phyloP scores from a whole-genome alignment of 2,329 filamentous ascomycete species.

The Pseudopyricularia cyperi region DNA sequence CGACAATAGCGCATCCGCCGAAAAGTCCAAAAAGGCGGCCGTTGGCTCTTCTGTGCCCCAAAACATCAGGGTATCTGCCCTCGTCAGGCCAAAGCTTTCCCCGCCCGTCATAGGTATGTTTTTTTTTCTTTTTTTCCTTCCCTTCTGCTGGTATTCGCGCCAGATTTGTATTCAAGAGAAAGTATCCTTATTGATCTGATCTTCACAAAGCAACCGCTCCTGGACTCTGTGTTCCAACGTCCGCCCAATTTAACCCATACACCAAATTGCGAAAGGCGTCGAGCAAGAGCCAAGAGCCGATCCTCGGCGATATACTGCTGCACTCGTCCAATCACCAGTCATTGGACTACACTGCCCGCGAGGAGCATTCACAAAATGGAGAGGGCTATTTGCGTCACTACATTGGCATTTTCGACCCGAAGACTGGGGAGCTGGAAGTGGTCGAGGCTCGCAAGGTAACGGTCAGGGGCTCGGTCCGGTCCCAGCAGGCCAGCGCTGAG shows the following conservation, averaged over 20 bases:
- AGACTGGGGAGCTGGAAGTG: conserved; percentile 44
- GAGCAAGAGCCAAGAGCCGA: conserved; percentile 16
- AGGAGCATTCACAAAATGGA: conserved; percentile 28
- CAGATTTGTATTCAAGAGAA: not conserved
- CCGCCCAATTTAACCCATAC: conserved; percentile 34
- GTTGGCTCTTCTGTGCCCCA: conserved; percentile 22
- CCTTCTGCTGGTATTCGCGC: not conserved
- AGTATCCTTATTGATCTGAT: not conserved
- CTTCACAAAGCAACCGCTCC: conserved; percentile 23
- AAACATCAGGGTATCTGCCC: conserved; percentile 30
- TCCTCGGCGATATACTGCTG: conserved; percentile 36
- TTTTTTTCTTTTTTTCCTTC: no score
- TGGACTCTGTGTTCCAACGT: conserved; percentile 22
- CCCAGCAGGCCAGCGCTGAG: conserved; percentile 37
- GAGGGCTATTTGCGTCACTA: conserved; percentile 46
- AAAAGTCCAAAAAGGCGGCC: conserved; percentile 38
- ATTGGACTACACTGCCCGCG: conserved; percentile 46
- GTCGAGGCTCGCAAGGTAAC: conserved; percentile 53
- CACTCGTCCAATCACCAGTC: conserved; percentile 43
- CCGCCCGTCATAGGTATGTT: conserved; percentile 28
- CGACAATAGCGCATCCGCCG: conserved; percentile 20
- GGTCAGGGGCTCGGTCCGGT: conserved; percentile 41
- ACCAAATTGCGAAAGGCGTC: conserved; percentile 26
- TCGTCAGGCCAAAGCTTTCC: conserved; percentile 30
- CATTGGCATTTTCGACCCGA: conserved; percentile 49